Evolutionary conservation across 1,284 basidiomycete genomes (phyloP).

Genomic region (Tilletiopsis washingtonensis): DNA sequence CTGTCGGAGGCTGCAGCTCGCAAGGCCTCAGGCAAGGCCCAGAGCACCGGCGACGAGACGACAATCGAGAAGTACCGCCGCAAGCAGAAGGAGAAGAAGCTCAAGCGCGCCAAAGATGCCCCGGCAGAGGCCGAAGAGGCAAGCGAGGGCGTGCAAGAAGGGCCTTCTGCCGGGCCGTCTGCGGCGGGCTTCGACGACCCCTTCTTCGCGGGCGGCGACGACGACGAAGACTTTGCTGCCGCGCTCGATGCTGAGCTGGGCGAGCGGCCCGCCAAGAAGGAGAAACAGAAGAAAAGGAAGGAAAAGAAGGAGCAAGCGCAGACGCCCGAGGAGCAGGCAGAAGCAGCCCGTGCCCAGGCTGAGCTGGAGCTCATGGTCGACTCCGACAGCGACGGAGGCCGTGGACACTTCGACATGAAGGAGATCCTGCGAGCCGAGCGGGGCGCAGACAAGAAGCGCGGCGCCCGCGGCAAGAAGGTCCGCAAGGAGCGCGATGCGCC

Average conservation of each 20-base stretch:
- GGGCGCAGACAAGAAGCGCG: constrained; percentile 52
- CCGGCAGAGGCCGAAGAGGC: constrained; percentile 4
- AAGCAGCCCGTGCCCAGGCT: constrained; percentile 11
- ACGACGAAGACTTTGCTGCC: constrained; percentile 39
- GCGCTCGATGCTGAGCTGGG: constrained; percentile 57
- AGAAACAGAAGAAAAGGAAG: constrained; percentile 9
- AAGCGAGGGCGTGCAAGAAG: background rate
- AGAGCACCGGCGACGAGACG: constrained; percentile 24
- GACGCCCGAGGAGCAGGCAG: constrained; percentile 6
- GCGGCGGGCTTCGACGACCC: constrained; percentile 53
- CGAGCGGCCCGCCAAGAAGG: constrained; percentile 8
- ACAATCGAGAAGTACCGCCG: constrained; percentile 44
- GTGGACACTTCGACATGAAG: constrained; percentile 80
- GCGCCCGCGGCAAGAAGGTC: constrained; percentile 28
- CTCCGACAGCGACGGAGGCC: constrained; percentile 21
- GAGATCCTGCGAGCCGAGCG: constrained; percentile 74
- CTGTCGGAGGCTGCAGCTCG: constrained; percentile 30
- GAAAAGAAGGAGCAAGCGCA: constrained; percentile 7
- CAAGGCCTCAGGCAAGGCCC: constrained; percentile 12
- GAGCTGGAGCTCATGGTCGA: constrained; percentile 23
- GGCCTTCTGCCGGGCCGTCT: too few species aligned
- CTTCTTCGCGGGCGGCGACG: constrained; percentile 50
- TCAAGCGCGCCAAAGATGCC: constrained; percentile 18
- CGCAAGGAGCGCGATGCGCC: constrained; percentile 50
- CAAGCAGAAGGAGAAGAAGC: constrained; percentile 44